Conservation (phyloP, 192 early-diverging fungal species). For the Coemansia reversa region DNA sequence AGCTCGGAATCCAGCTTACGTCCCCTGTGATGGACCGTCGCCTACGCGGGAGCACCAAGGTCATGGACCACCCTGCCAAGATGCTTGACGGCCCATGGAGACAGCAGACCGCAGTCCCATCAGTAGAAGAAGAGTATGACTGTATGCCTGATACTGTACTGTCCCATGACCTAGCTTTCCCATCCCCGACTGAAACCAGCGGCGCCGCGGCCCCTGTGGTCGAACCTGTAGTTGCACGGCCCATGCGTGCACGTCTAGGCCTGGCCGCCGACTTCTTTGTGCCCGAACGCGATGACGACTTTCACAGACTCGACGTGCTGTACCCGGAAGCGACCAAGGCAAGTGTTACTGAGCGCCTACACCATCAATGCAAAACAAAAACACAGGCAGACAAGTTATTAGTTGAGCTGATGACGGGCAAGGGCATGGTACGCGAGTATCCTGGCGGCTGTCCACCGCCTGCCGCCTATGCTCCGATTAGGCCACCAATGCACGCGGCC, state of each 20-base stretch:
- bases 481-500: slow-evolving; percentile 10
- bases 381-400: not conserved
- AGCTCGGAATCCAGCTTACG: not conserved
- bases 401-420: slow-evolving; percentile 2
- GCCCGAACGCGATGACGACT: not conserved
- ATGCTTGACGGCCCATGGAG: too few species aligned
- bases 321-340: slow-evolving; percentile 4
- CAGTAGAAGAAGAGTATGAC: too few species aligned
- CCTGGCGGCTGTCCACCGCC: slow-evolving; percentile 25
- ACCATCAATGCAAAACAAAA: slow-evolving; percentile 1
- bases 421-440: slow-evolving; percentile 9
- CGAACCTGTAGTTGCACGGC: not conserved
- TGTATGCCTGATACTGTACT: too few species aligned
- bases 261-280: slow-evolving; percentile 8
- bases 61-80: too few species aligned
- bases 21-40: too few species aligned
- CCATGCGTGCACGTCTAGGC: slow-evolving; percentile 6
- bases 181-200: too few species aligned
- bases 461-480: slow-evolving; percentile 14
- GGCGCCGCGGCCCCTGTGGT: too few species aligned
- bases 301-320: not conserved
- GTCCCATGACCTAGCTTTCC: too few species aligned
- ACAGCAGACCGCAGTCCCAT: too few species aligned
- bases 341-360: not conserved
- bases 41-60: too few species aligned